Conservation (phyloP, 2,329 filamentous ascomycete genomes). For the Neonectria coccinea region DNA sequence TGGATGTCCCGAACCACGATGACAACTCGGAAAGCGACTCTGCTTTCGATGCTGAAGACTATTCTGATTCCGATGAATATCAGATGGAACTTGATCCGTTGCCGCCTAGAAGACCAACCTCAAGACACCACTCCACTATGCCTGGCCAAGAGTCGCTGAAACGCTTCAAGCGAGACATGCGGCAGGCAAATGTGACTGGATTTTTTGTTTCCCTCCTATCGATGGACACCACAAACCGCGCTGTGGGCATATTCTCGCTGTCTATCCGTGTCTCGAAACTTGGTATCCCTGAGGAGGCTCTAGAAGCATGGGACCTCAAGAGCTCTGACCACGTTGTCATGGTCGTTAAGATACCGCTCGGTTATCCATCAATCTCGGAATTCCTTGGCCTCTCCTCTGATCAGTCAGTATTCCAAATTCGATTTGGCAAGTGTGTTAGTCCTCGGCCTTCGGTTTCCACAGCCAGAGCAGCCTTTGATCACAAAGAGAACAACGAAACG, state of each 20-base stretch:
- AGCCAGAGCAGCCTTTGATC: conserved; percentile 53
- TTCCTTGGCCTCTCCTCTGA: conserved; percentile 57
- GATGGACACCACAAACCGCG: conserved; percentile 55
- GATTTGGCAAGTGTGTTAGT: conserved; percentile 75
- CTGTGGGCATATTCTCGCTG: conserved; percentile 66
- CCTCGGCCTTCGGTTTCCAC: conserved; percentile 76
- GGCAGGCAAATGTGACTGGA: conserved; percentile 70
- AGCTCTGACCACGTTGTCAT: conserved; percentile 78
- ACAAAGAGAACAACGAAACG: conserved; percentile 3
- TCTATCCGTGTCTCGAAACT: conserved; percentile 78
- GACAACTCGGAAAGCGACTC: conserved; percentile 18
- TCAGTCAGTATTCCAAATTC: conserved; percentile 62
- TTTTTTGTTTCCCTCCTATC: conserved; percentile 76
- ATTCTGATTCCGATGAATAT: conserved; percentile 30
- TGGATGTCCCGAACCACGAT: conserved; percentile 4
- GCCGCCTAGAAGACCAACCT: conserved; percentile 13
- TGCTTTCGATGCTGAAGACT: conserved; percentile 27
- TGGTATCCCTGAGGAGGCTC: conserved; percentile 77
- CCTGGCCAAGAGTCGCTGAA: conserved; percentile 7
- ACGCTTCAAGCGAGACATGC: conserved; percentile 55
- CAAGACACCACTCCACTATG: neutral
- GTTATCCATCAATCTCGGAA: conserved; percentile 71
- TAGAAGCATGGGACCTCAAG: conserved; percentile 81
- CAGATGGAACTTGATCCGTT: conserved; percentile 33
- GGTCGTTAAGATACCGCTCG: conserved; percentile 72